Evolutionary conservation across 164 flowering plant species (phyloP).

Genomic region (Vitis vinifera): DNA sequence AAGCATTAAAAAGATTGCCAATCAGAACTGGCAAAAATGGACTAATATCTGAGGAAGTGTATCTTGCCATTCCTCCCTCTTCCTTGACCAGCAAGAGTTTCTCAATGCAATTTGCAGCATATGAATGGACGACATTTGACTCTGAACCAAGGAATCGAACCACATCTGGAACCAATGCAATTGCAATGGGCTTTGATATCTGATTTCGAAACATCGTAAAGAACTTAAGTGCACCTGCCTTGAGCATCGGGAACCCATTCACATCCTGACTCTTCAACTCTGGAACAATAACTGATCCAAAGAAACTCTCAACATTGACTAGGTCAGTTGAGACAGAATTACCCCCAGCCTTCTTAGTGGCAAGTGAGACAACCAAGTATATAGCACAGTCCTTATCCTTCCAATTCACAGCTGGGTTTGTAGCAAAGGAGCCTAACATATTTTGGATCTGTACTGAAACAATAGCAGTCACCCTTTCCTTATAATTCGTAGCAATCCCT

Average conservation of each 20-base stretch:
- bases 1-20: constrained; percentile 72
- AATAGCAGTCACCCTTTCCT: constrained; percentile 54
- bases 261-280: constrained; percentile 77
- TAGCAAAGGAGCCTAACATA: constrained; percentile 51
- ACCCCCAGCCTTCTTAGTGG: constrained; percentile 71
- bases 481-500: constrained; percentile 80
- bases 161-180: constrained; percentile 66
- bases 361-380: constrained; percentile 84
- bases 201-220: constrained; percentile 75
- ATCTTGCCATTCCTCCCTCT: constrained; percentile 64
- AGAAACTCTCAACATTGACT: constrained; percentile 75
- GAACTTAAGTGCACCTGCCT: constrained; percentile 90
- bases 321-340: constrained; percentile 69
- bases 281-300: constrained; percentile 64
- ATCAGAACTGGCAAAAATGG: constrained; percentile 58
- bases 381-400: constrained; percentile 97
- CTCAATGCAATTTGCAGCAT: constrained; percentile 95
- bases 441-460: constrained; percentile 64
- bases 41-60: constrained; percentile 54
- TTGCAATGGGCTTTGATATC: constrained; percentile 56
- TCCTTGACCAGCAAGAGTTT: constrained; percentile 89
- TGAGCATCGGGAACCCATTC: constrained; percentile 77
- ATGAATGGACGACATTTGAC: constrained; percentile 93
- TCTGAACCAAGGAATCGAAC: constrained; percentile 68
- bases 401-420: constrained; percentile 78